Conservation (phyloP, 257 asterid genomes). For the Petunia axillaris region DNA sequence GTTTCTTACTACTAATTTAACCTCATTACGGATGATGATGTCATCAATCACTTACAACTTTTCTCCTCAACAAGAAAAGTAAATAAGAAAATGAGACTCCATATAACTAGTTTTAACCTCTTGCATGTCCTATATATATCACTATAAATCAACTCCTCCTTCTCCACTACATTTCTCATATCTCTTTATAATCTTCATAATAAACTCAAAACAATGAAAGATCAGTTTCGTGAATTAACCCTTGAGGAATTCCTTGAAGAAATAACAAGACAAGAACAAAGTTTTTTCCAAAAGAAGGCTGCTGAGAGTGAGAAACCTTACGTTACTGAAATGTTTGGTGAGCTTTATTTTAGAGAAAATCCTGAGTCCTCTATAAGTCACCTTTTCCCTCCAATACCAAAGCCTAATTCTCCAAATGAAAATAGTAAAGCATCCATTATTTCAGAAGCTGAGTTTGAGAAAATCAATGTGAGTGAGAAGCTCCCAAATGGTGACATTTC, state of each 20-base stretch:
- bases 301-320: not conserved
- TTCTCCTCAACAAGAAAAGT: slow-evolving; percentile 7
- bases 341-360: slow-evolving; percentile 16
- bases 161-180: not conserved
- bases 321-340: slow-evolving; percentile 12
- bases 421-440: not conserved
- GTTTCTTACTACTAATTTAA: not conserved
- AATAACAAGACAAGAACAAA: slow-evolving; percentile 17
- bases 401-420: not conserved
- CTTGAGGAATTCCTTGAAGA: slow-evolving; percentile 16
- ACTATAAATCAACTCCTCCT: not conserved
- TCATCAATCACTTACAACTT: not conserved
- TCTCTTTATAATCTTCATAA: not conserved
- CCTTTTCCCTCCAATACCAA: not conserved
- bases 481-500: not conserved
- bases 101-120: slow-evolving; percentile 7
- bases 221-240: slow-evolving; percentile 13
- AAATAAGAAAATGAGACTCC: not conserved
- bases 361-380: not conserved
- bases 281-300: not conserved
- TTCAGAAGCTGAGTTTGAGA: slow-evolving; percentile 5
- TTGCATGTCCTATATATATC: not conserved
- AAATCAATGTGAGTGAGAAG: not conserved
- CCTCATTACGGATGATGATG: slow-evolving; percentile 14
- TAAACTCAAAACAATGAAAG: not conserved